These are phyloP conservation scores for Cercophora samala DNA, from an alignment of 495 filamentous ascomycete genomes.

Conservation along the genomic window DNA sequence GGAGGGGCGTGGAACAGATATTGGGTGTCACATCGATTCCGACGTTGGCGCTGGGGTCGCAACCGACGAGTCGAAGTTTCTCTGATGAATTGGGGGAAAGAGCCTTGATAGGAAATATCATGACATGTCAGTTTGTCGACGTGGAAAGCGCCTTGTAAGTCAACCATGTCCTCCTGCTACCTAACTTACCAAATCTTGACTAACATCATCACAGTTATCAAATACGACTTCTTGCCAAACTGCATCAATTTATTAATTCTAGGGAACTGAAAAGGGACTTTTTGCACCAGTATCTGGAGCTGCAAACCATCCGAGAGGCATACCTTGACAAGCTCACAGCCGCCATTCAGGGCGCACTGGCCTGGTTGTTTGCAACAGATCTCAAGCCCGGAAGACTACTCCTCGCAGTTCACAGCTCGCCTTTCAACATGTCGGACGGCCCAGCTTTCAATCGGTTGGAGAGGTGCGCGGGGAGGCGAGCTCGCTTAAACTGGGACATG, in stretches of 20 bases:
- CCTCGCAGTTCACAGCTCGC: constrained; percentile 18
- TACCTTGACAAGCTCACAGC: constrained; percentile 12
- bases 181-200: background rate
- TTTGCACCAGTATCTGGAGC: constrained; percentile 4
- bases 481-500: constrained; percentile 3
- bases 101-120: constrained; percentile 21
- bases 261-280: constrained; percentile 15
- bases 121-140: constrained; percentile 20
- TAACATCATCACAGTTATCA: constrained; percentile 7
- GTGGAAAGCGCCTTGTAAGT: constrained; percentile 19
- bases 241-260: constrained; percentile 17
- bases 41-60: background rate
- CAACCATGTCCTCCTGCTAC: background rate
- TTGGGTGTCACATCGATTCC: constrained; percentile 20
- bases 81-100: constrained; percentile 1
- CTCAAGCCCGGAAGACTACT: constrained; percentile 16
- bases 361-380: constrained; percentile 19
- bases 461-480: constrained; percentile 3
- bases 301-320: constrained; percentile 10
- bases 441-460: constrained; percentile 2
- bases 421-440: background rate
- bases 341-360: constrained; percentile 11
- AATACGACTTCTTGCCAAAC: constrained; percentile 18
- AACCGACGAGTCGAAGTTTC: background rate
- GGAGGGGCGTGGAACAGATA: constrained; percentile 21